Evolutionary conservation across 2,329 filamentous ascomycete species (phyloP).

Genomic region (Ceratocystis albifundus): DNA sequence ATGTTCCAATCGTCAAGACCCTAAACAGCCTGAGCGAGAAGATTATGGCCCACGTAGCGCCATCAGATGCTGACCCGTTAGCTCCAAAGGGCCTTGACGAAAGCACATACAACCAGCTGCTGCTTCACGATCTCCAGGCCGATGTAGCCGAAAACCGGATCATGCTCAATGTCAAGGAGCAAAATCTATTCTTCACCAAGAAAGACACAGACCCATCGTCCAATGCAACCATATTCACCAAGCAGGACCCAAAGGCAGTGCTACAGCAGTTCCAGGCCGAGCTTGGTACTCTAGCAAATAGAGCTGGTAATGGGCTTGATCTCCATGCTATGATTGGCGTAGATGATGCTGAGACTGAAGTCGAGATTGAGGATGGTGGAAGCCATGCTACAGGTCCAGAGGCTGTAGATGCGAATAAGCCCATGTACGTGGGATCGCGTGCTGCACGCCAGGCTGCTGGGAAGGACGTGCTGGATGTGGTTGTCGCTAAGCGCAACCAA

Average conservation of each 20-base stretch:
- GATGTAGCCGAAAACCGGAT: conserved; percentile 65
- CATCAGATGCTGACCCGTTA: conserved; percentile 57
- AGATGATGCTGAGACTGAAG: conserved; percentile 57
- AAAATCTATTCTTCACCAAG: conserved; percentile 67
- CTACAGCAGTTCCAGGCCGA: conserved; percentile 53
- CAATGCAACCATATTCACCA: conserved; percentile 46
- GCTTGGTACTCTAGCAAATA: conserved; percentile 41
- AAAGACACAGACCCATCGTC: conserved; percentile 39
- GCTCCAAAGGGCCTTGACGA: conserved; percentile 52
- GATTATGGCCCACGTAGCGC: conserved; percentile 77
- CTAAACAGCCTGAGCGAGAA: conserved; percentile 88
- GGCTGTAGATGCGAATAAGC: conserved; percentile 32
- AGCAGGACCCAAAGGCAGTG: conserved; percentile 58
- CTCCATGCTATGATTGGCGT: conserved; percentile 56
- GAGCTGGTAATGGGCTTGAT: conserved; percentile 43
- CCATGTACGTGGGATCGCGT: conserved; percentile 56
- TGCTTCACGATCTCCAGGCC: conserved; percentile 67
- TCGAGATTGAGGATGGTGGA: conserved; percentile 29
- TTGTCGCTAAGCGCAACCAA: conserved; percentile 50
- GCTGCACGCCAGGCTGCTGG: conserved; percentile 54
- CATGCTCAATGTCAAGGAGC: conserved; percentile 76
- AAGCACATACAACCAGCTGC: conserved; percentile 60
- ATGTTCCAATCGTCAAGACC: conserved; percentile 78
- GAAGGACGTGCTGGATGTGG: conserved; percentile 52
- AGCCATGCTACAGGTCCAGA: not conserved